These are phyloP conservation scores for Quillaja saponaria DNA, from an alignment of 306 rosid genomes.

Conservation along the genomic window DNA sequence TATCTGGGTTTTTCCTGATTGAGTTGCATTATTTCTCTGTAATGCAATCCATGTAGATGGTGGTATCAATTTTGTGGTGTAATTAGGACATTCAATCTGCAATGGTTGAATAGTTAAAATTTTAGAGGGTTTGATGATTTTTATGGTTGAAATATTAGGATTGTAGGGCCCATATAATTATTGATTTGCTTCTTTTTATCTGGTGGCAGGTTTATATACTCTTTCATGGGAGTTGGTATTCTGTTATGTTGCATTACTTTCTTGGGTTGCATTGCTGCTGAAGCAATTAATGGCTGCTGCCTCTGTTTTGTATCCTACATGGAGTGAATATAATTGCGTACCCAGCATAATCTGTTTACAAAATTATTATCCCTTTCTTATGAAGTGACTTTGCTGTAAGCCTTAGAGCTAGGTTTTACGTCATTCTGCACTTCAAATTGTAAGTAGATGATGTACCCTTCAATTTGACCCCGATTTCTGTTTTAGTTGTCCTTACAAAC, in stretches of 20 bases:
- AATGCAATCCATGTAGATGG: too few relatives aligned
- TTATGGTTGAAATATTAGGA: not conserved
- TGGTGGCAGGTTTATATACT: conserved; percentile 83
- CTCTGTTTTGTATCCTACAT: conserved; percentile 90
- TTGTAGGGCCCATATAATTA: too few relatives aligned
- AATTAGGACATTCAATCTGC: too few relatives aligned
- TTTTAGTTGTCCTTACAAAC: too few relatives aligned
- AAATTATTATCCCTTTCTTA: conserved; percentile 19
- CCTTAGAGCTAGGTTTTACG: conserved; percentile 4
- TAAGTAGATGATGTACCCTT: too few relatives aligned
- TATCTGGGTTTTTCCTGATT: too few relatives aligned
- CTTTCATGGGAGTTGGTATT: conserved; percentile 83
- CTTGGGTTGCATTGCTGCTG: conserved; percentile 90
- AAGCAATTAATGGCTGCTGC: conserved; percentile 78
- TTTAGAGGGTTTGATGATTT: not conserved
- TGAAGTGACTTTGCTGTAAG: conserved; percentile 6
- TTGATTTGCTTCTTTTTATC: not conserved
- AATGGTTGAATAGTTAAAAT: too few relatives aligned
- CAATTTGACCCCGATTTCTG: not conserved
- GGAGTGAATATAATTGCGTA: not conserved
- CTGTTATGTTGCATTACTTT: conserved; percentile 65
- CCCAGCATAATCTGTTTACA: conserved; percentile 21
- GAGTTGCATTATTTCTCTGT: too few relatives aligned
- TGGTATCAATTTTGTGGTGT: too few relatives aligned
- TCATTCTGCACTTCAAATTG: not conserved